Evolutionary conservation across 352 stramenopile genomes (phyloP).

Genomic region (Globisporangium yorkense): DNA sequence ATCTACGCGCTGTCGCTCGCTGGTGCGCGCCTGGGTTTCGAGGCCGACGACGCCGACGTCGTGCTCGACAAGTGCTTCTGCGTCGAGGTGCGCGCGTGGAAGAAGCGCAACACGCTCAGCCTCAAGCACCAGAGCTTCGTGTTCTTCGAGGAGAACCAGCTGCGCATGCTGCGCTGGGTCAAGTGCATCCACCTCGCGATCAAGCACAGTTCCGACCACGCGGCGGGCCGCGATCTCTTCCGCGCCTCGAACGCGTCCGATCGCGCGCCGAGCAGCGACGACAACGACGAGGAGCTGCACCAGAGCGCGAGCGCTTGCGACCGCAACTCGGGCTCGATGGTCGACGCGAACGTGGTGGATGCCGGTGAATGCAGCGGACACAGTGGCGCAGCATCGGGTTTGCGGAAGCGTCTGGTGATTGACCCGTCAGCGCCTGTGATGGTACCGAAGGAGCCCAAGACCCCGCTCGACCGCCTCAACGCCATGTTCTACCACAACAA

Average conservation of each 20-base stretch:
- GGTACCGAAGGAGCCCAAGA: constrained; percentile 9
- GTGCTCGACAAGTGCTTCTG: constrained; percentile 77
- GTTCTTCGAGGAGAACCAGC: constrained; percentile 68
- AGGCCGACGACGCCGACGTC: constrained; percentile 60
- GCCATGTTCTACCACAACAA: constrained; percentile 26
- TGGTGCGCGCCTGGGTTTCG: constrained; percentile 49
- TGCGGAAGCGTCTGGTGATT: constrained; percentile 27
- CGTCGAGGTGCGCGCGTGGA: constrained; percentile 64
- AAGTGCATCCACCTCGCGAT: constrained; percentile 74
- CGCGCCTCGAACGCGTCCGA: constrained; percentile 18
- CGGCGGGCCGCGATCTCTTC: constrained; percentile 30
- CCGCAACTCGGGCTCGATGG: constrained; percentile 5
- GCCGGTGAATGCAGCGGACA: not conserved
- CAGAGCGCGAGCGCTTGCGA: constrained; percentile 17
- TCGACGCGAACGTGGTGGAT: not conserved
- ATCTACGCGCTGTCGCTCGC: constrained; percentile 62
- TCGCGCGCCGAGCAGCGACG: not conserved
- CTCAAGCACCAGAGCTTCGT: constrained; percentile 59
- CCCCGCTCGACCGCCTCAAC: constrained; percentile 26
- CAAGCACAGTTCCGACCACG: constrained; percentile 30
- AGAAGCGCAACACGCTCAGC: constrained; percentile 55
- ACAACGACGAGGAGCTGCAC: constrained; percentile 3
- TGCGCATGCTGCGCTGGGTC: constrained; percentile 65
- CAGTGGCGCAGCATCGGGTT: not conserved
- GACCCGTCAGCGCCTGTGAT: constrained; percentile 12